Conservation (phyloP, 1,284 basidiomycete species). For the Ustilago trichophora region DNA sequence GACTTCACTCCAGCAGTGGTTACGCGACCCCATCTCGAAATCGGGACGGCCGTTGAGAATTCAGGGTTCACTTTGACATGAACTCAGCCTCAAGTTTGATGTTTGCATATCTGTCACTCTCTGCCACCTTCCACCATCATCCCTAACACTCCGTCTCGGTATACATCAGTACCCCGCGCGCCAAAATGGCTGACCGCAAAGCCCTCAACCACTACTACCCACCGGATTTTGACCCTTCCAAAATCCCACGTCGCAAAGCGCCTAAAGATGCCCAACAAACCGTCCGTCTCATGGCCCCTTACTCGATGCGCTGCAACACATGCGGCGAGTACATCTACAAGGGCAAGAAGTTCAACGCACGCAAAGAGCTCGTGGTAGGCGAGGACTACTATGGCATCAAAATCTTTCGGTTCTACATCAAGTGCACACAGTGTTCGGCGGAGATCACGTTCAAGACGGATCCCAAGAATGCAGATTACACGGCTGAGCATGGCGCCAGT, state of each 20-base stretch:
- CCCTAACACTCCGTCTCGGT: not conserved
- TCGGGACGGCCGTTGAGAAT: not conserved
- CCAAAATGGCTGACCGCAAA: conserved; percentile 68
- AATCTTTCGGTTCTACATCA: conserved; percentile 72
- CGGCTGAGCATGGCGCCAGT: conserved; percentile 61
- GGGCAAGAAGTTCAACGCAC: conserved; percentile 99
- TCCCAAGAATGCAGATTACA: conserved; percentile 76
- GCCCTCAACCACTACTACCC: conserved; percentile 69
- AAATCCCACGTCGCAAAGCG: conserved; percentile 87
- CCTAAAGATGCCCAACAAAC: conserved; percentile 93
- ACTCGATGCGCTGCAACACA: conserved; percentile 84
- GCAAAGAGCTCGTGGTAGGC: conserved; percentile 95
- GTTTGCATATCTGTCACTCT: not conserved
- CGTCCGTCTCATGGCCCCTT: conserved; percentile 98
- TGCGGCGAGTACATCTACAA: conserved; percentile 95
- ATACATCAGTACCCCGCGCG: not conserved
- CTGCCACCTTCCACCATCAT: conserved; percentile 1
- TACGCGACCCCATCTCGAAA: not conserved
- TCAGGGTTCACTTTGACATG: conserved; percentile 1
- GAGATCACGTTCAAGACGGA: conserved; percentile 99
- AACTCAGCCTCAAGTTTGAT: conserved; percentile 4
- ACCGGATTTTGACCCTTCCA: conserved; percentile 93
- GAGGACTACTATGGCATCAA: conserved; percentile 99
- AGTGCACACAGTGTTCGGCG: conserved; percentile 72
- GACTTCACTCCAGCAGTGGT: too few species aligned